phyloP scores from a whole-genome alignment of 805 yeast species.

The Middelhovenomyces tepae region DNA sequence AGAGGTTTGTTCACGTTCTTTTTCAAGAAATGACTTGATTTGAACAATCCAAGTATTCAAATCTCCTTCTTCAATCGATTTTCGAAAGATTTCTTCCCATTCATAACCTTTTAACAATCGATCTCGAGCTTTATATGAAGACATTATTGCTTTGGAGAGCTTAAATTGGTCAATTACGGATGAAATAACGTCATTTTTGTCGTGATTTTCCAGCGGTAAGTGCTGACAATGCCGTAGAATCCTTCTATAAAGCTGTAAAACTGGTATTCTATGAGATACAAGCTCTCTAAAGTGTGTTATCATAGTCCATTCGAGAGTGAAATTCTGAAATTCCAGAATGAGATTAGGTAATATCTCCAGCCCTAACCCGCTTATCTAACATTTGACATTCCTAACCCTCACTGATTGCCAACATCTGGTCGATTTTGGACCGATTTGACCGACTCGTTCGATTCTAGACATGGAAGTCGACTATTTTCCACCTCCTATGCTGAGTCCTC shows the following conservation, averaged over 20 bases:
- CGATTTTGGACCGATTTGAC: too few species aligned
- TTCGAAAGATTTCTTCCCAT: conserved; percentile 5
- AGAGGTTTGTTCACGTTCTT: background rate
- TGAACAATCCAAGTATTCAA: background rate
- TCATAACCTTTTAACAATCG: background rate
- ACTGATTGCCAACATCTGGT: too few species aligned
- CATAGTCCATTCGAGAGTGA: too few species aligned
- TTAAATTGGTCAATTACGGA: conserved; percentile 1
- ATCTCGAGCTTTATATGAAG: conserved; percentile 2
- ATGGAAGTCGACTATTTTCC: too few species aligned
- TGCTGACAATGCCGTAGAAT: conserved; percentile 4
- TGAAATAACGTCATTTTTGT: background rate
- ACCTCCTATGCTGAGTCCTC: too few species aligned
- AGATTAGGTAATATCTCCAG: too few species aligned
- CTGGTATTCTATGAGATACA: conserved; percentile 4
- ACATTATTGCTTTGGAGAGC: conserved; percentile 3
- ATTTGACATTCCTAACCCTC: too few species aligned
- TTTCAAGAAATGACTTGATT: conserved; percentile 1
- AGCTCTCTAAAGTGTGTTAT: conserved; percentile 4
- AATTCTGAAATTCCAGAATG: too few species aligned
- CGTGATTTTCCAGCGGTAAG: background rate
- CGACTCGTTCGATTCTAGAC: too few species aligned
- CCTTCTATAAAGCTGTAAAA: conserved; percentile 3
- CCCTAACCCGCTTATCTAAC: too few species aligned
- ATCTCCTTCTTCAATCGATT: background rate